phyloP scores from a whole-genome alignment of 768 basidiomycete species.

The Hericium alpestre region DNA sequence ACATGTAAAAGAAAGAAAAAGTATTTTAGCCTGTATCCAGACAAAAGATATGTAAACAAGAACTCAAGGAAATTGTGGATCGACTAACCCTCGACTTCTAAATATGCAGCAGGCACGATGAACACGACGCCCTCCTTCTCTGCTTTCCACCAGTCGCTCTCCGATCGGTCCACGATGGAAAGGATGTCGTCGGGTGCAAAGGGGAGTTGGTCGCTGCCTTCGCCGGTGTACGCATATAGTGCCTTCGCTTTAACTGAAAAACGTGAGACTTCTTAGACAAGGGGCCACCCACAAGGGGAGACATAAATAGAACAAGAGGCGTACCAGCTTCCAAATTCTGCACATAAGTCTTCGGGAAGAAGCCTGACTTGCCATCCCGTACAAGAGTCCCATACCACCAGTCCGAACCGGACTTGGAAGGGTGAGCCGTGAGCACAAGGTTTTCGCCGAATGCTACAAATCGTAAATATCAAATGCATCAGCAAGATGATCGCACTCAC shows the following conservation, averaged over 20 bases:
- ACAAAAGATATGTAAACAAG: conserved; percentile 42
- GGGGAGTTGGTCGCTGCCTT: conserved; percentile 71
- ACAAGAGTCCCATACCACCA: conserved; percentile 87
- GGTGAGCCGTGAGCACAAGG: conserved; percentile 65
- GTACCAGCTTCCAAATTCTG: conserved; percentile 58
- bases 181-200: conserved; percentile 75
- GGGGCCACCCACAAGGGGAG: neutral
- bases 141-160: conserved; percentile 93
- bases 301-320: conserved; percentile 18
- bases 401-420: conserved; percentile 74
- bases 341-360: conserved; percentile 88
- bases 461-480: neutral
- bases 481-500: conserved; percentile 33
- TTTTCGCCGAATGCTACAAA: conserved; percentile 69
- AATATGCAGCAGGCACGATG: conserved; percentile 85
- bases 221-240: conserved; percentile 64
- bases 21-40: conserved; percentile 71
- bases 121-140: conserved; percentile 79
- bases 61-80: conserved; percentile 42
- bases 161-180: conserved; percentile 70
- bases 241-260: conserved; percentile 60
- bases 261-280: neutral
- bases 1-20: conserved; percentile 33
- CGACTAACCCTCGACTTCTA: conserved; percentile 91
- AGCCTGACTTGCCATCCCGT: conserved; percentile 59